phyloP scores from a whole-genome alignment of 495 filamentous ascomycete species.

The Xylaria intraflava region DNA sequence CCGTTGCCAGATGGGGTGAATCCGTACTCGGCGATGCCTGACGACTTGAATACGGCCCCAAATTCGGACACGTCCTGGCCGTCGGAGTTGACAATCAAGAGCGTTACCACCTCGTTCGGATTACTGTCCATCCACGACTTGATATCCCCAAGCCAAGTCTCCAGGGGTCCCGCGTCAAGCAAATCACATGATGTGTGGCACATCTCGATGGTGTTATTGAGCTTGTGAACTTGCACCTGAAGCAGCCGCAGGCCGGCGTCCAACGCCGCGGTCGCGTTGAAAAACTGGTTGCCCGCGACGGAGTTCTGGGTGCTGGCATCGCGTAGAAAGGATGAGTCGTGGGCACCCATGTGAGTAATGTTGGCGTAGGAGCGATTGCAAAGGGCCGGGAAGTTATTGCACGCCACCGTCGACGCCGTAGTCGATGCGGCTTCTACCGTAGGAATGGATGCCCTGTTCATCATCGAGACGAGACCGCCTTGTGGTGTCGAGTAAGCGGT shows the following conservation, averaged over 20 bases:
- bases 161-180: slow-evolving; percentile 57
- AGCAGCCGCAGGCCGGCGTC: slow-evolving; percentile 63
- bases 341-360: slow-evolving; percentile 62
- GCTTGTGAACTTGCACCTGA: slow-evolving; percentile 60
- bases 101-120: slow-evolving; percentile 61
- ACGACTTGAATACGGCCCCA: slow-evolving; percentile 45
- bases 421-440: slow-evolving; percentile 11
- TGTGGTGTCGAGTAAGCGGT: slow-evolving; percentile 23
- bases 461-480: slow-evolving; percentile 7
- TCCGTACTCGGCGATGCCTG: slow-evolving; percentile 53
- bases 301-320: slow-evolving; percentile 46
- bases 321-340: slow-evolving; percentile 61
- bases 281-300: slow-evolving; percentile 59
- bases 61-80: slow-evolving; percentile 43
- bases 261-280: slow-evolving; percentile 57
- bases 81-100: slow-evolving; percentile 65
- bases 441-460: slow-evolving; percentile 12
- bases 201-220: slow-evolving; percentile 46
- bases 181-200: slow-evolving; percentile 62
- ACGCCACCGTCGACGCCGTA: slow-evolving; percentile 31
- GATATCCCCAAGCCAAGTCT: slow-evolving; percentile 50
- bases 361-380: slow-evolving; percentile 58
- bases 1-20: slow-evolving; percentile 40
- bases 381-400: slow-evolving; percentile 61
- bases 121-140: slow-evolving; percentile 59